phyloP scores from a whole-genome alignment of 352 stramenopile species.

The Saprolegnia parasitica region DNA sequence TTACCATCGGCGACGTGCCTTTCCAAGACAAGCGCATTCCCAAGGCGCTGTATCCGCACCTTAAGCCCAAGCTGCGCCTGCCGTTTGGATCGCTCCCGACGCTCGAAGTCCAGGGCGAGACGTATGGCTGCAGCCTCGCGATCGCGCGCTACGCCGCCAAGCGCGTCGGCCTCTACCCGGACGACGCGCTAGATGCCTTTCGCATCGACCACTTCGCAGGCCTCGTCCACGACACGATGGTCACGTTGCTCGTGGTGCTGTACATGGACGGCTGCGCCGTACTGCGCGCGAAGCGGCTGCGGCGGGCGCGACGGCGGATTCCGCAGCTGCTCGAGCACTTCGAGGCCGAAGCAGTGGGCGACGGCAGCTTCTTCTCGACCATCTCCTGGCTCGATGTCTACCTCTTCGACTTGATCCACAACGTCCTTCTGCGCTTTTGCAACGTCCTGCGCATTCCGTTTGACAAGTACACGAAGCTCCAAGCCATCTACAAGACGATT shows the following conservation, averaged over 20 bases:
- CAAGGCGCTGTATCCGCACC: constrained; percentile 5
- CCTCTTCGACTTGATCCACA: constrained; percentile 44
- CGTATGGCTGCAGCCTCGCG: constrained; percentile 50
- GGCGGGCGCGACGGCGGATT: not conserved
- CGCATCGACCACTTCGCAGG: constrained; percentile 44
- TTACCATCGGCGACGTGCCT: constrained; percentile 40
- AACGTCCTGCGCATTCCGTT: constrained; percentile 5
- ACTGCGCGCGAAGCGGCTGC: constrained; percentile 1
- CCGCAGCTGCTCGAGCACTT: not conserved
- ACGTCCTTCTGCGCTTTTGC: constrained; percentile 31
- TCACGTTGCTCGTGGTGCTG: constrained; percentile 8
- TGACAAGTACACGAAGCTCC: constrained; percentile 13
- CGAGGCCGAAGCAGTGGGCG: not conserved
- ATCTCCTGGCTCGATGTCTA: constrained; percentile 40
- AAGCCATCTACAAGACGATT: not conserved
- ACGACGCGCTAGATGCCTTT: constrained; percentile 38
- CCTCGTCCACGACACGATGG: constrained; percentile 31
- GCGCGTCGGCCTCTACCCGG: constrained; percentile 45
- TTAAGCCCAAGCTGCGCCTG: constrained; percentile 20
- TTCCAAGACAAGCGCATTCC: constrained; percentile 51
- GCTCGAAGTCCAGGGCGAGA: constrained; percentile 47
- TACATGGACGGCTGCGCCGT: constrained; percentile 19
- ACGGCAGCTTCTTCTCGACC: constrained; percentile 11
- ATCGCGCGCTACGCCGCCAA: constrained; percentile 53
- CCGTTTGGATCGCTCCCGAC: constrained; percentile 48